phyloP scores from a whole-genome alignment of 1,139 yeast genomes.

The Yamadazyma dushanensis region DNA sequence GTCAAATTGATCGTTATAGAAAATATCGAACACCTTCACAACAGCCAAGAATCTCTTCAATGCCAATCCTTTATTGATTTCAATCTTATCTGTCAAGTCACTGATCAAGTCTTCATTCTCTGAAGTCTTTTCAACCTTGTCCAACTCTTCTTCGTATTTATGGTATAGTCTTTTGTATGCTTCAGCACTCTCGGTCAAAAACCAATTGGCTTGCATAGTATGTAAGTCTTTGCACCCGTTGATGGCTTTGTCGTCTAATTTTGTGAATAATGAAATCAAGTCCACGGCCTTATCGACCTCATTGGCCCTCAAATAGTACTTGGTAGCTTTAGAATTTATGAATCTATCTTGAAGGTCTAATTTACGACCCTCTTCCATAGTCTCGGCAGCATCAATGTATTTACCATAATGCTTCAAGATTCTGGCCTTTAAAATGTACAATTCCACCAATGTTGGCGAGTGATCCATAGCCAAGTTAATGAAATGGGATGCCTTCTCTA shows the following conservation, averaged over 20 bases:
- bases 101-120: slow-evolving; percentile 27
- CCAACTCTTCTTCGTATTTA: slow-evolving; percentile 20
- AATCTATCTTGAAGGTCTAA: slow-evolving; percentile 89
- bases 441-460: slow-evolving; percentile 82
- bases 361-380: slow-evolving; percentile 68
- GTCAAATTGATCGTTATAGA: slow-evolving; percentile 83
- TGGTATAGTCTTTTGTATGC: slow-evolving; percentile 53
- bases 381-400: slow-evolving; percentile 57
- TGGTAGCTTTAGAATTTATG: slow-evolving; percentile 84
- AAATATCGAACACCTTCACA: slow-evolving; percentile 66
- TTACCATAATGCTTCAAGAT: slow-evolving; percentile 72
- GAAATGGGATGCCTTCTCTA: slow-evolving; percentile 50
- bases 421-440: slow-evolving; percentile 78
- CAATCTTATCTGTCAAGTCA: slow-evolving; percentile 36
- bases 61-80: slow-evolving; percentile 64
- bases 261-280: slow-evolving; percentile 77
- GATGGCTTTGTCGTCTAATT: slow-evolving; percentile 67
- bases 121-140: slow-evolving; percentile 9
- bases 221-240: slow-evolving; percentile 88
- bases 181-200: slow-evolving; percentile 81
- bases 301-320: slow-evolving; percentile 81
- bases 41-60: slow-evolving; percentile 76
- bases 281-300: slow-evolving; percentile 74
- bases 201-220: slow-evolving; percentile 91
- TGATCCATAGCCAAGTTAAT: slow-evolving; percentile 69